phyloP scores from a whole-genome alignment of 257 asterid genomes.

The Forsythia suspensa region DNA sequence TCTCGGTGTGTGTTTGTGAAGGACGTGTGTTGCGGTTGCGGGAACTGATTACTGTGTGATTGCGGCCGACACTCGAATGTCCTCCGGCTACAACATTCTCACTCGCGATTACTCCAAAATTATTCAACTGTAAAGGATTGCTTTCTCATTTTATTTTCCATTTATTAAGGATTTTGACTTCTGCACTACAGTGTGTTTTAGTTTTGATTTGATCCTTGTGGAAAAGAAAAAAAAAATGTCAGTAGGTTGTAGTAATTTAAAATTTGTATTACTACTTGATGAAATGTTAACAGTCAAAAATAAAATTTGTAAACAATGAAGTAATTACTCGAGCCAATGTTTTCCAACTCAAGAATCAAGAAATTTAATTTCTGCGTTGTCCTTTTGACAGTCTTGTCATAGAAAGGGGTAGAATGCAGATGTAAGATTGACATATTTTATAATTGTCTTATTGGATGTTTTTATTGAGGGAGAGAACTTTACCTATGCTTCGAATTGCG shows the following conservation, averaged over 20 bases:
- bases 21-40: slow-evolving; percentile 92
- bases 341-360: not conserved
- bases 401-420: not conserved
- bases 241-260: not conserved
- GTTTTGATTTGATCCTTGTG: not conserved
- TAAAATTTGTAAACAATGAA: not conserved
- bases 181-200: not conserved
- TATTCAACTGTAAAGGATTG: slow-evolving; percentile 53
- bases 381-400: not conserved
- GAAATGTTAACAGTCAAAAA: not conserved
- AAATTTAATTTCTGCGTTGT: too few species aligned
- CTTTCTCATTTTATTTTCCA: not conserved
- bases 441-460: not conserved
- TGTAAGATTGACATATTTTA: not conserved
- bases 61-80: slow-evolving; percentile 94
- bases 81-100: slow-evolving; percentile 75
- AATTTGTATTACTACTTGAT: not conserved
- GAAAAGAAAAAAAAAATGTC: not conserved
- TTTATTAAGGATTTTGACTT: not conserved
- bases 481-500: not conserved
- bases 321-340: not conserved
- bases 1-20: slow-evolving; percentile 28
- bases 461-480: not conserved
- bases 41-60: slow-evolving; percentile 95
- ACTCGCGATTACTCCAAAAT: slow-evolving; percentile 97